Percentiles rank a stretch among this genome's conserved stretches.
phyloP scores from a whole-genome alignment of 164 flowering plant genomes.

The Aristolochia californica region DNA sequence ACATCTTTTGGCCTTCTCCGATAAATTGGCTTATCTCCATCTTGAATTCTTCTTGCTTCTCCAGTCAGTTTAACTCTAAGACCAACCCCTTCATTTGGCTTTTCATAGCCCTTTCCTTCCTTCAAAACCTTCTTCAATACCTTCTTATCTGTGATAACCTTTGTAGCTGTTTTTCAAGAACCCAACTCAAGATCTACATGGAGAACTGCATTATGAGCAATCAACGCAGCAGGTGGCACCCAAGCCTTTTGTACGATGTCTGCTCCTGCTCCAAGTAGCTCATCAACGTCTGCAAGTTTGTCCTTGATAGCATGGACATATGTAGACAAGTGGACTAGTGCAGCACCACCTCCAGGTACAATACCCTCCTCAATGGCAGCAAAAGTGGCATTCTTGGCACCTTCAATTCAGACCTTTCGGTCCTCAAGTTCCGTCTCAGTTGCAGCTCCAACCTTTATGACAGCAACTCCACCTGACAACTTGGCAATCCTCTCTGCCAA shows the following conservation, averaged over 20 bases:
- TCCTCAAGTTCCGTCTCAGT: slow-evolving; percentile 99
- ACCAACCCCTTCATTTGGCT: slow-evolving; percentile 75
- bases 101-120: slow-evolving; percentile 91
- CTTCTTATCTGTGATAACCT: slow-evolving; percentile 72
- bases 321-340: slow-evolving; percentile 70
- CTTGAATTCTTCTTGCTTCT: too few species aligned
- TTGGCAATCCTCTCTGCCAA: slow-evolving; percentile 98
- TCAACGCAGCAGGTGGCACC: slow-evolving; percentile 77
- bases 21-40: too few species aligned
- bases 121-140: slow-evolving; percentile 74
- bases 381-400: slow-evolving; percentile 98
- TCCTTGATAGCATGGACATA: slow-evolving; percentile 75
- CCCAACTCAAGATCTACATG: slow-evolving; percentile 56
- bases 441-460: slow-evolving; percentile 95
- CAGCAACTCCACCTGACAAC: slow-evolving; percentile 96
- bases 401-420: slow-evolving; percentile 90
- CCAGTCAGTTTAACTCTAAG: slow-evolving; percentile 34
- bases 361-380: slow-evolving; percentile 99
- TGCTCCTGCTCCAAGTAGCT: slow-evolving; percentile 76
- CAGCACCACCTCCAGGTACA: slow-evolving; percentile 98
- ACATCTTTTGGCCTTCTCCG: too few species aligned
- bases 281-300: slow-evolving; percentile 73
- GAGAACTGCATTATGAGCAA: slow-evolving; percentile 84
- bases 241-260: slow-evolving; percentile 96
- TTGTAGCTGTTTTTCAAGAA: slow-evolving; percentile 86